Conservation (phyloP, 2,329 filamentous ascomycete species). For the Mycocentrospora acerina region DNA sequence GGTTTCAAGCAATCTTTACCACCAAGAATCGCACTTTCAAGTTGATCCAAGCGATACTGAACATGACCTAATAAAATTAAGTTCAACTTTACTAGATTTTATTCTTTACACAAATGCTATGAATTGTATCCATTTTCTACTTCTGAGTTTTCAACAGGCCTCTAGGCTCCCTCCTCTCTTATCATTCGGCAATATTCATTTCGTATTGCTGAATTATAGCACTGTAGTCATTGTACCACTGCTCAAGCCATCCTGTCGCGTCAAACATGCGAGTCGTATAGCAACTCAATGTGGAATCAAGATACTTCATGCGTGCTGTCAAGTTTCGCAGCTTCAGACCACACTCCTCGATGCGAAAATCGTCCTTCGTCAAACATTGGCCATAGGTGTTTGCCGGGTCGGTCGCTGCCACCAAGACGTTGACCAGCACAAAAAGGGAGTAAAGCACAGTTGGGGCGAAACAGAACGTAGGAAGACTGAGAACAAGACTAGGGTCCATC, state of each 20-base stretch:
- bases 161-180: too few species aligned
- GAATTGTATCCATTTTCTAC: too few species aligned
- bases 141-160: too few species aligned
- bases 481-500: slow-evolving; percentile 25
- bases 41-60: too few species aligned
- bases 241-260: slow-evolving; percentile 28
- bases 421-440: slow-evolving; percentile 29
- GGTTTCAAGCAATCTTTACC: too few species aligned
- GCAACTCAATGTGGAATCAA: slow-evolving; percentile 28
- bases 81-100: too few species aligned
- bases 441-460: slow-evolving; percentile 27
- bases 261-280: slow-evolving; percentile 30
- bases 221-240: slow-evolving; percentile 28
- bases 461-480: slow-evolving; percentile 26
- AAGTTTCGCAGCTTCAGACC: slow-evolving; percentile 18
- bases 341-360: slow-evolving; percentile 24
- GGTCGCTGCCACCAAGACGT: slow-evolving; percentile 18
- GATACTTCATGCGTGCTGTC: slow-evolving; percentile 11
- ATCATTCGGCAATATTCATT: slow-evolving; percentile 10
- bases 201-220: slow-evolving; percentile 27
- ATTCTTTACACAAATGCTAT: too few species aligned
- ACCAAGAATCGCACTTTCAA: too few species aligned
- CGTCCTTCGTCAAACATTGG: slow-evolving; percentile 15
- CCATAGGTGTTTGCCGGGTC: slow-evolving; percentile 29
- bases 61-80: too few species aligned